A percentile compares a stretch with the other conserved stretches of the same genome.
These are phyloP conservation scores for Graphilbum fragrans DNA, from an alignment of 2,329 filamentous ascomycete species.

Conservation along the genomic window DNA sequence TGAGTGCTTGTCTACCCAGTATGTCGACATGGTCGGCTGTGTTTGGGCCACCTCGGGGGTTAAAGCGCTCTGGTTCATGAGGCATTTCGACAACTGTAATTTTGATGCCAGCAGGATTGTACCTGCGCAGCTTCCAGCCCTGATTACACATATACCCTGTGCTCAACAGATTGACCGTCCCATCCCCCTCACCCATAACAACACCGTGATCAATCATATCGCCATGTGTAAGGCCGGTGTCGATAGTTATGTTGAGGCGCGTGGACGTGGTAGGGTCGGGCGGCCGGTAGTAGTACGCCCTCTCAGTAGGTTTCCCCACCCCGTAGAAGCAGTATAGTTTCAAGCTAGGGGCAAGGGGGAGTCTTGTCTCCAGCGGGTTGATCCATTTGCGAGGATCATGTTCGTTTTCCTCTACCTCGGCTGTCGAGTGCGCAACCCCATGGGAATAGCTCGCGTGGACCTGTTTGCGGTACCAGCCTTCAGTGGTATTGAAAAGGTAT, in stretches of 20 bases:
- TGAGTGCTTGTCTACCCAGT: constrained; percentile 73
- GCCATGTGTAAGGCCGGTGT: constrained; percentile 48
- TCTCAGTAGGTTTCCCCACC: constrained; percentile 84
- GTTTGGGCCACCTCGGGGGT: constrained; percentile 59
- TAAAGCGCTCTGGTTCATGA: constrained; percentile 89
- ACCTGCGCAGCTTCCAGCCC: constrained; percentile 87
- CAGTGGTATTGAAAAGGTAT: constrained; percentile 67
- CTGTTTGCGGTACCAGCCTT: constrained; percentile 74
- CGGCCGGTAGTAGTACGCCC: constrained; percentile 77
- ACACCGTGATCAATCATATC: constrained; percentile 68
- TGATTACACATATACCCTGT: constrained; percentile 94
- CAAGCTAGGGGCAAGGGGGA: constrained; percentile 76
- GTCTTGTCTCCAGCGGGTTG: constrained; percentile 80
- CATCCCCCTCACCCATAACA: constrained; percentile 91
- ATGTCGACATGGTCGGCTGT: constrained; percentile 94
- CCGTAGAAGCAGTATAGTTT: constrained; percentile 98
- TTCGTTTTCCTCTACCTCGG: constrained; percentile 74
- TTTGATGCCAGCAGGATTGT: constrained; percentile 75
- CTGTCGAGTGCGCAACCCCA: constrained; percentile 68
- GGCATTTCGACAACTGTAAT: constrained; percentile 91
- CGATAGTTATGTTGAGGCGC: constrained; percentile 62
- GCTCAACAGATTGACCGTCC: constrained; percentile 86
- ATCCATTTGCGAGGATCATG: constrained; percentile 76
- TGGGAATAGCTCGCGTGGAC: constrained; percentile 71
- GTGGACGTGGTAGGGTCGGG: constrained; percentile 53